phyloP scores from a whole-genome alignment of 2,329 filamentous ascomycete genomes.

The Monosporascus sp. region DNA sequence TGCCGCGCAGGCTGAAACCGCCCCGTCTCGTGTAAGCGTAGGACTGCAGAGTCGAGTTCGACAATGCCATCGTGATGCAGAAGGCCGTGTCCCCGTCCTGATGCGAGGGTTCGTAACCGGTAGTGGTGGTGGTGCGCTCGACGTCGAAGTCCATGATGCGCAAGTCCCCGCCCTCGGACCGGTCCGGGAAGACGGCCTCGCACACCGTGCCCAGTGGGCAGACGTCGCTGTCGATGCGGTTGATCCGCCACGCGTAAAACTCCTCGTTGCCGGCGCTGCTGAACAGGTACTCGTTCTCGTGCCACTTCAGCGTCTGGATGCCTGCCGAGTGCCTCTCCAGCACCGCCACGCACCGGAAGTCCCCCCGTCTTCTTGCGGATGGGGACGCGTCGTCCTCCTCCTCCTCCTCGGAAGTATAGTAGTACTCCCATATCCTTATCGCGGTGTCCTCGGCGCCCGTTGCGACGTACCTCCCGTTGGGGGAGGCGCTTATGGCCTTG shows the following conservation, averaged over 20 bases:
- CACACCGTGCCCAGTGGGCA: conserved; percentile 49
- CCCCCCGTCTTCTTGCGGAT: not conserved
- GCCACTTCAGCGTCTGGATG: conserved; percentile 76
- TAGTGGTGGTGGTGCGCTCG: conserved; percentile 15
- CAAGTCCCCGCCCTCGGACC: conserved; percentile 56
- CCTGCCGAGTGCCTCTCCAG: conserved; percentile 77
- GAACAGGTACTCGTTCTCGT: conserved; percentile 65
- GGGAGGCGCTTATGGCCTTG: conserved; percentile 40
- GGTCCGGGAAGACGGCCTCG: conserved; percentile 49
- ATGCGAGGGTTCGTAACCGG: conserved; percentile 5
- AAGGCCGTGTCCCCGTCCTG: conserved; percentile 29
- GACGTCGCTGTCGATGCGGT: conserved; percentile 43
- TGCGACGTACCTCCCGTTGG: conserved; percentile 40
- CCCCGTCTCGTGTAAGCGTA: conserved; percentile 41
- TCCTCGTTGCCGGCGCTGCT: conserved; percentile 87
- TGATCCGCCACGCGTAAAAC: conserved; percentile 76
- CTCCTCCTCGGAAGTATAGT: conserved; percentile 1
- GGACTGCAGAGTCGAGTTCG: conserved; percentile 71
- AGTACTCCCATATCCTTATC: conserved; percentile 66
- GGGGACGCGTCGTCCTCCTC: conserved; percentile 5
- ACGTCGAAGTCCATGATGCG: conserved; percentile 78
- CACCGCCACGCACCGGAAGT: conserved; percentile 50
- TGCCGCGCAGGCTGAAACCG: conserved; percentile 45
- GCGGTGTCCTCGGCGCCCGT: conserved; percentile 69
- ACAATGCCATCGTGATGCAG: conserved; percentile 68